phyloP scores from a whole-genome alignment of 768 basidiomycete species.

The Kwoniella bestiolae region DNA sequence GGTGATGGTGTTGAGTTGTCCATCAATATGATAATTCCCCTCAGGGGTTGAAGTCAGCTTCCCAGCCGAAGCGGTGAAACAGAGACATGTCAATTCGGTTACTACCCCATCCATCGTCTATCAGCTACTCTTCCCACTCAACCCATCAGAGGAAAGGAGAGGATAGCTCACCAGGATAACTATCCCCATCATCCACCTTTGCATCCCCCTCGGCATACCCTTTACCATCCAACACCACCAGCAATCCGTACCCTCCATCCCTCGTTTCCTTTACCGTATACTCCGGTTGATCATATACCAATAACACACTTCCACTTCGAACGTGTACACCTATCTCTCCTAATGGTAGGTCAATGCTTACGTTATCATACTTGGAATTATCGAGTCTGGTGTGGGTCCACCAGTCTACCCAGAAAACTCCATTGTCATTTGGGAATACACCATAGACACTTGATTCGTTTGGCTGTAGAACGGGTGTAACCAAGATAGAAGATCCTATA shows the following conservation, averaged over 20 bases:
- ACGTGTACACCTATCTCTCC: slow-evolving; percentile 77
- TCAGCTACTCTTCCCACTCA: not conserved
- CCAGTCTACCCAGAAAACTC: slow-evolving; percentile 42
- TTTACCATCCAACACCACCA: slow-evolving; percentile 64
- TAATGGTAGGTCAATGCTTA: slow-evolving; percentile 60
- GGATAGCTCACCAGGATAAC: slow-evolving; percentile 65
- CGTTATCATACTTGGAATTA: slow-evolving; percentile 55
- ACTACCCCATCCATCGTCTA: slow-evolving; percentile 9
- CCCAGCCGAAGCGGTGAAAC: slow-evolving; percentile 59
- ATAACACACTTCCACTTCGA: slow-evolving; percentile 69
- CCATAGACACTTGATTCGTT: slow-evolving; percentile 72
- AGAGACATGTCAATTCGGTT: slow-evolving; percentile 58
- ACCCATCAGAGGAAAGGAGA: not conserved
- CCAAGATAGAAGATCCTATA: slow-evolving; percentile 70
- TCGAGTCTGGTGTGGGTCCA: slow-evolving; percentile 57
- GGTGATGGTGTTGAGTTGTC: slow-evolving; percentile 64
- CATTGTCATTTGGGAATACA: slow-evolving; percentile 34
- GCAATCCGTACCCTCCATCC: slow-evolving; percentile 66
- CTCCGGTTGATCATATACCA: slow-evolving; percentile 67
- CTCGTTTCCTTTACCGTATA: slow-evolving; percentile 74
- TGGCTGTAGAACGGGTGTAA: slow-evolving; percentile 74
- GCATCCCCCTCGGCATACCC: slow-evolving; percentile 66
- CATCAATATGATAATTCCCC: slow-evolving; percentile 61
- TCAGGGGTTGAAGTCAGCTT: slow-evolving; percentile 57
- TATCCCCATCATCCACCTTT: slow-evolving; percentile 74